These are phyloP conservation scores for Aspergillus brunneoviolaceus DNA, from an alignment of 2,329 filamentous ascomycete genomes.

Conservation along the genomic window DNA sequence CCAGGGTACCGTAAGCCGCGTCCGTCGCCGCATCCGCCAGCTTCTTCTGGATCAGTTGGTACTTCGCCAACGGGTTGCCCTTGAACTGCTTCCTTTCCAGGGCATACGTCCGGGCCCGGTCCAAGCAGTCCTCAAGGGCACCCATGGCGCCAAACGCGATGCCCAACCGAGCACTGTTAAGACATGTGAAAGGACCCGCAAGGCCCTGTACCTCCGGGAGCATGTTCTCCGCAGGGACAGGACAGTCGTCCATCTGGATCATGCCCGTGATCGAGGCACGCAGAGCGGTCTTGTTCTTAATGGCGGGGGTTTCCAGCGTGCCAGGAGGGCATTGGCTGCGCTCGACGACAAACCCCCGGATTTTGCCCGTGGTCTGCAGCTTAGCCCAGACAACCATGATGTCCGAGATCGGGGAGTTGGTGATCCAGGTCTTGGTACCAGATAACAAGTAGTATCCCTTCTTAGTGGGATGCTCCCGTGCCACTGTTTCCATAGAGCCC, in stretches of 20 bases:
- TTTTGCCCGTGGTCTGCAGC: slow-evolving; percentile 86
- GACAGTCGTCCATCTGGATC: slow-evolving; percentile 92
- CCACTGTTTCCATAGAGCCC: slow-evolving; percentile 83
- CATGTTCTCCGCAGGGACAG: slow-evolving; percentile 89
- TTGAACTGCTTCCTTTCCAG: slow-evolving; percentile 95
- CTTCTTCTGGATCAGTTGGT: slow-evolving; percentile 98
- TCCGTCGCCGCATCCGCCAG: slow-evolving; percentile 89
- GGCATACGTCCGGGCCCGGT: slow-evolving; percentile 78
- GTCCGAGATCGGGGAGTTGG: slow-evolving; percentile 86
- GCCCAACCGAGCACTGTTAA: slow-evolving; percentile 90
- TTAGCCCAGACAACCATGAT: slow-evolving; percentile 90
- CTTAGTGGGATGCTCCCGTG: slow-evolving; percentile 80
- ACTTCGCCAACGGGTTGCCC: slow-evolving; percentile 88
- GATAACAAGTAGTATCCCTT: slow-evolving; percentile 77
- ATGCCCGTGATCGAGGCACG: slow-evolving; percentile 93
- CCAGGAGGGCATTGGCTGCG: slow-evolving; percentile 80
- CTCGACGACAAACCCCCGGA: slow-evolving; percentile 88
- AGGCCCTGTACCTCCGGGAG: slow-evolving; percentile 87
- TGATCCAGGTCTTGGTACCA: slow-evolving; percentile 92
- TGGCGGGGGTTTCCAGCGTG: slow-evolving; percentile 83
- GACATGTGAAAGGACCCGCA: slow-evolving; percentile 83
- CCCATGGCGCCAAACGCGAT: slow-evolving; percentile 94
- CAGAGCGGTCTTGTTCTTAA: slow-evolving; percentile 94
- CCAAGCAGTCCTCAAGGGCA: slow-evolving; percentile 87
- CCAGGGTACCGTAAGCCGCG: slow-evolving; percentile 85